These are phyloP conservation scores for Agastache rugosa DNA, from an alignment of 257 asterid species.

Conservation along the genomic window DNA sequence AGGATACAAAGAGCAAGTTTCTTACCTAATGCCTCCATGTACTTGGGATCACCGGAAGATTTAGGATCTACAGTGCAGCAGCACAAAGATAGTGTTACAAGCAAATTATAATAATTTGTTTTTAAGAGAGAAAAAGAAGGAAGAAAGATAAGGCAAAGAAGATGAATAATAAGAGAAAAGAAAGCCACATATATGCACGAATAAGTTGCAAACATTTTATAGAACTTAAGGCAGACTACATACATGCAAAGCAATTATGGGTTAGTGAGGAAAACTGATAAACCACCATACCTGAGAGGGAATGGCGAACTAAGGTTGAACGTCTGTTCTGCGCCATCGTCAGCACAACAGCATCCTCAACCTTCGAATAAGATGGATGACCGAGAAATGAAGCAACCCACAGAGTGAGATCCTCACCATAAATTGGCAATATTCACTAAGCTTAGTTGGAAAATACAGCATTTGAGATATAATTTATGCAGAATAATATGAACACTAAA, in stretches of 20 bases:
- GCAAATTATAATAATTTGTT: not conserved
- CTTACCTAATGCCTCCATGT: constrained; percentile 80
- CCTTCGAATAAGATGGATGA: constrained; percentile 56
- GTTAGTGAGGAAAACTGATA: constrained; percentile 10
- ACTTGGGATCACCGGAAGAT: constrained; percentile 77
- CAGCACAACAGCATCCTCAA: constrained; percentile 93
- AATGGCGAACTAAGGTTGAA: constrained; percentile 78
- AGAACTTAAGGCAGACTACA: not conserved
- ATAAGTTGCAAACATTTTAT: constrained; percentile 22
- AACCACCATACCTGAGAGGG: constrained; percentile 64
- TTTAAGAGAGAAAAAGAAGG: not conserved
- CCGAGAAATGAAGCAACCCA: constrained; percentile 31
- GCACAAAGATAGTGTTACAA: constrained; percentile 35
- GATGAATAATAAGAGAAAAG: not conserved
- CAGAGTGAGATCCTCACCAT: constrained; percentile 19
- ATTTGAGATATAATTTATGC: constrained; percentile 21
- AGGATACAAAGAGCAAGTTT: constrained; percentile 38
- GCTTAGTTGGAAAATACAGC: constrained; percentile 20
- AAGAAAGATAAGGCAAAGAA: not conserved
- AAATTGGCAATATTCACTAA: constrained; percentile 12
- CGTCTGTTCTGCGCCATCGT: constrained; percentile 80
- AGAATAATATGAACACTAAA: constrained; percentile 27
- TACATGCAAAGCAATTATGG: constrained; percentile 16
- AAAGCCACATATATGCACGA: not conserved
- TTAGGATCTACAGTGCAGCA: constrained; percentile 75